Evolutionary conservation across 306 rosid species (phyloP).

Genomic region (Albizia julibrissin): DNA sequence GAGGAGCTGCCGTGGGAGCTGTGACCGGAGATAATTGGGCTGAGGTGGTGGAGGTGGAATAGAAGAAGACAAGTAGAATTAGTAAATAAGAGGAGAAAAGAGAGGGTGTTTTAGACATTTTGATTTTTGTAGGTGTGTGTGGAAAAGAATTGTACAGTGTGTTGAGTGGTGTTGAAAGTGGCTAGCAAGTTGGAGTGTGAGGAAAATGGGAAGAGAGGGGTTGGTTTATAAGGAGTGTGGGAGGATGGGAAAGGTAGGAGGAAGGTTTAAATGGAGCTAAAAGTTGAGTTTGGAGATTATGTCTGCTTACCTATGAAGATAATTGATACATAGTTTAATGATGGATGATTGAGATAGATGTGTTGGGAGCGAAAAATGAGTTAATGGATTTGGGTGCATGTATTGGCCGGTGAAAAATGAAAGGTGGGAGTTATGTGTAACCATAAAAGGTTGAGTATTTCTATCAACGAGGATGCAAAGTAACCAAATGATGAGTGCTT

Average conservation of each 20-base stretch:
- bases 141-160: background rate
- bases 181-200: background rate
- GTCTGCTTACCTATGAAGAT: constrained; percentile 30
- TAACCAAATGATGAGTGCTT: background rate
- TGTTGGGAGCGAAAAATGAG: background rate
- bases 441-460: background rate
- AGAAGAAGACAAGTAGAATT: constrained; percentile 17
- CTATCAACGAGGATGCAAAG: constrained; percentile 16
- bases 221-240: constrained; percentile 33
- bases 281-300: constrained; percentile 9
- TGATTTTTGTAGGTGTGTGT: background rate
- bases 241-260: background rate
- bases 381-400: background rate
- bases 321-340: background rate
- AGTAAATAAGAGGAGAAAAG: constrained; percentile 29
- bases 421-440: constrained; percentile 20
- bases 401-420: background rate
- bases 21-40: constrained; percentile 34
- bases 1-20: constrained; percentile 34
- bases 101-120: constrained; percentile 25
- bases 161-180: background rate
- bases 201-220: background rate
- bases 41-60: background rate
- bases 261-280: background rate
- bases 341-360: background rate